These are phyloP conservation scores for Penicillium brasilianum DNA, from an alignment of 2,329 filamentous ascomycete genomes.

Conservation along the genomic window DNA sequence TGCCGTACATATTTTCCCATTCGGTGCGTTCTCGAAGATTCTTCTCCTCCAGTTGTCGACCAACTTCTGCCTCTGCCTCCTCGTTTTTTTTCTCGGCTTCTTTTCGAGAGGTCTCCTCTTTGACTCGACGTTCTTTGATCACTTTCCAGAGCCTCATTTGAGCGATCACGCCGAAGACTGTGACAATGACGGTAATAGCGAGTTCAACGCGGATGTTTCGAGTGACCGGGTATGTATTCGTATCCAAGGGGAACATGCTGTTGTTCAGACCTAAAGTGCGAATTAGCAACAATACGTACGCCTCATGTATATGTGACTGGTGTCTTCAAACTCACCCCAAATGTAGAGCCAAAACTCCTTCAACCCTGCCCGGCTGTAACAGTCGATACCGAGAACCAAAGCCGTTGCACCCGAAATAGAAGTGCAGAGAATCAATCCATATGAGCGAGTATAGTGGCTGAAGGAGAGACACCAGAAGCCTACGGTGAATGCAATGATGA, in stretches of 20 bases:
- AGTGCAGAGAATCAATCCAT: conserved; percentile 75
- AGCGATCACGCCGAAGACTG: conserved; percentile 75
- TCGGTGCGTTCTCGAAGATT: conserved; percentile 53
- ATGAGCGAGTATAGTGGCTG: conserved; percentile 75
- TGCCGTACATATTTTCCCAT: conserved; percentile 81
- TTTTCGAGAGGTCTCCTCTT: conserved; percentile 52
- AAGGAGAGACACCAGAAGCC: conserved; percentile 76
- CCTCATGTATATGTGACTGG: neutral
- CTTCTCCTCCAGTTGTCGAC: conserved; percentile 60
- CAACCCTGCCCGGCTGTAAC: conserved; percentile 83
- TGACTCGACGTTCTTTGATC: conserved; percentile 61
- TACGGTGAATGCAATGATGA: conserved; percentile 75
- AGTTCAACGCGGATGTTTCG: conserved; percentile 85
- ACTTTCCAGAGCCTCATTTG: conserved; percentile 87
- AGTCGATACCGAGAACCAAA: conserved; percentile 83
- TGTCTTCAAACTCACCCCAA: conserved; percentile 63
- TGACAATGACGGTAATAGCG: conserved; percentile 75
- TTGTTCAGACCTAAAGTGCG: conserved; percentile 67
- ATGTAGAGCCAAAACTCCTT: conserved; percentile 97
- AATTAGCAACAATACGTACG: conserved; percentile 15
- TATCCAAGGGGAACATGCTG: conserved; percentile 76
- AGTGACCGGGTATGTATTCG: conserved; percentile 81
- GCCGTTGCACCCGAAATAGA: conserved; percentile 82
- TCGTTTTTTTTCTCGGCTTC: conserved; percentile 61
- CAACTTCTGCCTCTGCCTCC: conserved; percentile 71